These are phyloP conservation scores for Chrysoporthe cubensis DNA, from an alignment of 2,329 filamentous ascomycete genomes.

Conservation along the genomic window DNA sequence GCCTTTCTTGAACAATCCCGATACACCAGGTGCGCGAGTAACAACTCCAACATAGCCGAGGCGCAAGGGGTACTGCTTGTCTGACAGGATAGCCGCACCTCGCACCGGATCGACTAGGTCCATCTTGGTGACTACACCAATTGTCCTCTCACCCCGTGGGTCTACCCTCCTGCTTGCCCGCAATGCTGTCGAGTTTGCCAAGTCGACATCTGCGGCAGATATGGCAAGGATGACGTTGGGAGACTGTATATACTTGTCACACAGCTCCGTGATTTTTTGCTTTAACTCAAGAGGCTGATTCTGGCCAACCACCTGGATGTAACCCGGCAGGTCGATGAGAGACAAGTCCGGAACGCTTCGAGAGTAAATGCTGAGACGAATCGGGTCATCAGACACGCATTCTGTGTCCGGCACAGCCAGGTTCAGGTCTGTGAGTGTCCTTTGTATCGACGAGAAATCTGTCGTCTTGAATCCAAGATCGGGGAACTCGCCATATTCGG, in stretches of 20 bases:
- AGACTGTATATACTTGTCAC: constrained; percentile 96
- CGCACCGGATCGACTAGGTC: constrained; percentile 86
- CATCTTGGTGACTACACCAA: constrained; percentile 99
- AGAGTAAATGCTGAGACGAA: constrained; percentile 93
- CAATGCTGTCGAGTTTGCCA: constrained; percentile 93
- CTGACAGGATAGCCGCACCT: constrained; percentile 77
- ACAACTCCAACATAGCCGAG: constrained; percentile 96
- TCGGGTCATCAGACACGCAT: constrained; percentile 95
- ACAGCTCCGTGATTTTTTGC: constrained; percentile 93
- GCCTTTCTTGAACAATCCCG: constrained; percentile 81
- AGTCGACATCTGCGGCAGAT: constrained; percentile 94
- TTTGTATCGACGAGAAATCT: constrained; percentile 90
- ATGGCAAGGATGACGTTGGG: constrained; percentile 97
- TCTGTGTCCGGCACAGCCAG: constrained; percentile 86
- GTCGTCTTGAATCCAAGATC: constrained; percentile 86
- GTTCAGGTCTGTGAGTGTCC: constrained; percentile 93
- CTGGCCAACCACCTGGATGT: constrained; percentile 92
- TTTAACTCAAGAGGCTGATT: constrained; percentile 92
- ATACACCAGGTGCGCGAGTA: constrained; percentile 72
- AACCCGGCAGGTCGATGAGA: constrained; percentile 93
- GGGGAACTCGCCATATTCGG: constrained; percentile 96
- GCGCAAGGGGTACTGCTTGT: constrained; percentile 92
- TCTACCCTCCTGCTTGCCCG: constrained; percentile 90
- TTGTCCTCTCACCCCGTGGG: constrained; percentile 91
- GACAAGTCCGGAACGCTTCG: constrained; percentile 94